phyloP scores from a whole-genome alignment of 176 grass and related monocot species.

The Oryza australiensis region DNA sequence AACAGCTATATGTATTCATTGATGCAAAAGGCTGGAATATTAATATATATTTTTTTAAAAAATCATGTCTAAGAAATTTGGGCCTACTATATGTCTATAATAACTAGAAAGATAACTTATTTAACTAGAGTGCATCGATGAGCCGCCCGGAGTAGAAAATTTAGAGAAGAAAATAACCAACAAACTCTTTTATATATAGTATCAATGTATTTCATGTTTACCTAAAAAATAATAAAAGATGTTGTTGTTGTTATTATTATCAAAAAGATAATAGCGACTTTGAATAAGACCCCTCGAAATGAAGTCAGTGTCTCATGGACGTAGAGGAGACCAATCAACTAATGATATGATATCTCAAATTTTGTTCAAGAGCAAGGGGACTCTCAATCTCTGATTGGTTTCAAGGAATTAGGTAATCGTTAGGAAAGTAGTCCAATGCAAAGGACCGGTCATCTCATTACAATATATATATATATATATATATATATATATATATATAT shows the following conservation, averaged over 20 bases:
- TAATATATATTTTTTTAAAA: too few relatives aligned
- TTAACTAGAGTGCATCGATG: background rate
- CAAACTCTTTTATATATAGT: background rate
- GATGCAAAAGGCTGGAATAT: too few relatives aligned
- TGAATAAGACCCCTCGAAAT: background rate
- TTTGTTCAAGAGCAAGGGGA: background rate
- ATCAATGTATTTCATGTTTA: background rate
- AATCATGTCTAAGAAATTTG: too few relatives aligned
- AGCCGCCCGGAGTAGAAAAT: background rate
- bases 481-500: too few relatives aligned
- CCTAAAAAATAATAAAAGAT: background rate
- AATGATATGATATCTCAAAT: background rate
- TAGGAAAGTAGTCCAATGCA: background rate
- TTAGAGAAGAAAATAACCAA: background rate
- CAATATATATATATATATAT: too few relatives aligned
- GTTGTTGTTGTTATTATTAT: background rate
- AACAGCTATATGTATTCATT: too few relatives aligned
- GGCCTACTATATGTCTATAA: background rate
- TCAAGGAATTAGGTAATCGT: conserved; percentile 35
- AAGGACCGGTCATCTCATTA: background rate
- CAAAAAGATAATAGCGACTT: background rate
- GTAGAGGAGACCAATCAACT: background rate
- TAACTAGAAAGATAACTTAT: background rate
- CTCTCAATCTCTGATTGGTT: background rate
- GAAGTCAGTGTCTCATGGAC: background rate